Percentiles rank a stretch among this genome's conserved stretches.
Evolutionary conservation across 2,329 filamentous ascomycete genomes (phyloP).

Genomic region (Venturia carpophila): DNA sequence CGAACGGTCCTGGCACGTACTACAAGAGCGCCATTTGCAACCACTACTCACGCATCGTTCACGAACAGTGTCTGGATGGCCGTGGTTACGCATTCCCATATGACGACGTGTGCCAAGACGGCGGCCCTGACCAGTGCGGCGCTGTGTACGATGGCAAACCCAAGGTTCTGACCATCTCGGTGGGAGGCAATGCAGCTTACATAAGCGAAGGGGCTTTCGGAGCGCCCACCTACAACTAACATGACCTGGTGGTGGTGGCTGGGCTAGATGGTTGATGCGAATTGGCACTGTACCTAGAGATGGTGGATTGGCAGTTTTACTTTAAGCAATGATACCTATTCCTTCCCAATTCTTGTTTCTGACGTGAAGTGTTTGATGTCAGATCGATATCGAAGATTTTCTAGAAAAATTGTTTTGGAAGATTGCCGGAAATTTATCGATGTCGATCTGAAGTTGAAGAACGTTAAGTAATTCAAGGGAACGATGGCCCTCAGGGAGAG

Average conservation of each 20-base stretch:
- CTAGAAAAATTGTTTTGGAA: no score
- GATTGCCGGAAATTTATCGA: no score
- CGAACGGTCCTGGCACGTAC: constrained; percentile 33
- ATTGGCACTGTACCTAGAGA: neutral
- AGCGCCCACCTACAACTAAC: constrained; percentile 11
- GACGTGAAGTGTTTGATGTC: neutral
- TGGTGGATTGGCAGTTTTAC: neutral
- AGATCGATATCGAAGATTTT: neutral
- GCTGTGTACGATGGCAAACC: constrained; percentile 52
- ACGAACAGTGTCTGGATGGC: constrained; percentile 51
- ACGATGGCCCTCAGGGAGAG: no score
- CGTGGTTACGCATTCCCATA: constrained; percentile 60
- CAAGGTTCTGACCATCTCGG: constrained; percentile 46
- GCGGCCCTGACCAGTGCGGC: constrained; percentile 53
- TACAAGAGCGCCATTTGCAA: constrained; percentile 36
- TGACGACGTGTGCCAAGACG: constrained; percentile 55
- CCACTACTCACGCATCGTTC: constrained; percentile 55
- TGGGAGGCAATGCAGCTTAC: constrained; percentile 39
- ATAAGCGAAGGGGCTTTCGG: constrained; percentile 5
- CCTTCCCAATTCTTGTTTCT: neutral
- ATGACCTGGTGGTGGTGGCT: neutral
- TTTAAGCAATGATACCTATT: neutral
- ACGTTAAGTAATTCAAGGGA: no score
- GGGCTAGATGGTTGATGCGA: neutral
- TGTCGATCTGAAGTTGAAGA: no score